Evolutionary conservation across 1,139 yeast species (phyloP).

Genomic region (Sugiyamaella pinicola): DNA sequence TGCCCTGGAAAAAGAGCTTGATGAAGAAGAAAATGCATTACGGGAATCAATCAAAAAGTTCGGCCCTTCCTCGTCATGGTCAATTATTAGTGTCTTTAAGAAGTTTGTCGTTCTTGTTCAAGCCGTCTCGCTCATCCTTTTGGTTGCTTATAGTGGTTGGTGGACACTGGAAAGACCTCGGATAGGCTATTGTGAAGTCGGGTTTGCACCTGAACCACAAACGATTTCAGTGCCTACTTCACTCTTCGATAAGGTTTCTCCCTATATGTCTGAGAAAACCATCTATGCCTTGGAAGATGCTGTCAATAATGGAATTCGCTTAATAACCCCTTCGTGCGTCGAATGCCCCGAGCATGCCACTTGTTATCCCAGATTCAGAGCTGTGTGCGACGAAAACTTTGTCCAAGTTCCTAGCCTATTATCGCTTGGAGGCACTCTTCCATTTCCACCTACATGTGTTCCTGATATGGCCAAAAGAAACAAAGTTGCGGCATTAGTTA

Average conservation of each 20-base stretch:
- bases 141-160: conserved; percentile 34
- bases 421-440: conserved; percentile 57
- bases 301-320: conserved; percentile 30
- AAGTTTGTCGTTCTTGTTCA: conserved; percentile 11
- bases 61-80: conserved; percentile 3
- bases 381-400: conserved; percentile 73
- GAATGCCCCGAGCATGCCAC: conserved; percentile 82
- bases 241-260: conserved; percentile 9
- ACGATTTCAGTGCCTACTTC: neutral
- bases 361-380: conserved; percentile 61
- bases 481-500: conserved; percentile 65
- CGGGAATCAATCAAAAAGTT: conserved; percentile 18
- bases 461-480: conserved; percentile 76
- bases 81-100: neutral
- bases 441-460: conserved; percentile 66
- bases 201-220: conserved; percentile 22
- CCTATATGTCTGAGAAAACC: conserved; percentile 22
- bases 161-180: conserved; percentile 39
- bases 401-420: conserved; percentile 58
- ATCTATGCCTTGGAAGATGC: conserved; percentile 1
- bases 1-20: conserved; percentile 18
- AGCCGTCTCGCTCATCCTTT: conserved; percentile 22
- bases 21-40: conserved; percentile 18
- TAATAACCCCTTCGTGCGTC: conserved; percentile 63
- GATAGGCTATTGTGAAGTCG: conserved; percentile 45